Evolutionary conservation across 1,284 basidiomycete genomes (phyloP), one percentile per base, ranked within the genome.

Genomic region (Leccinum fuscescens): DNA sequence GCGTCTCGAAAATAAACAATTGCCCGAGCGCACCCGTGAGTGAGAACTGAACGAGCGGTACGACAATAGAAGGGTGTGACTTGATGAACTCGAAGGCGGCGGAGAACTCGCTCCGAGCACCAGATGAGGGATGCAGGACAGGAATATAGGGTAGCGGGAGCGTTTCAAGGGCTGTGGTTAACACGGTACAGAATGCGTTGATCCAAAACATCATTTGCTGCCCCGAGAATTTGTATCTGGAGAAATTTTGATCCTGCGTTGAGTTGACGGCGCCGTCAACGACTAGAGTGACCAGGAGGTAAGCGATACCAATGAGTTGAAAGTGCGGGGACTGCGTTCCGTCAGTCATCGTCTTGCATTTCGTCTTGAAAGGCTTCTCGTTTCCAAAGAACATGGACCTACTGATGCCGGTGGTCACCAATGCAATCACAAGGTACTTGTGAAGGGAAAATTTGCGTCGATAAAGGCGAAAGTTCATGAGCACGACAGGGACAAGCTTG

Each of bases 121-220:
- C 80, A 52, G 78, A 72, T 17, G 81, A 82, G 0, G 86, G 88
- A 67, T 89, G 90, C 61, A 88, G 80, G 63, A 86, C 86, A n/a
- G 87, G 90, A 63, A 93, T 89, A 66, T 89, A 83, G 3, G 90
- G 87, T 39, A 90, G 76, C 2, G 89, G 87, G 24, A 94, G 81
- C 3, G 88, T 74, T 11, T 89, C 86, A 37, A 94, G 81, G 37
- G 84, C 72, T 5, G 83, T 77, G 8, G 88, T 87, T 62, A 94
- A 75, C 48, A 86, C 53, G 3, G 93, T 92, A 72, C 89, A 89
- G 76, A 94, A 89, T 31, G 89, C 70, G 74, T 96, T 96, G 76
- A 98, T 98, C 86, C 89, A 96, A 73, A 99, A 89, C 97, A 99
- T 99, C 95, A 99, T 98, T 74, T 99, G 96, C 73, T 97, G 95